A percentile compares a stretch with the other conserved stretches of the same genome.
These are phyloP conservation scores for Candida hungchunana DNA, from an alignment of 805 yeast genomes.

Conservation along the genomic window DNA sequence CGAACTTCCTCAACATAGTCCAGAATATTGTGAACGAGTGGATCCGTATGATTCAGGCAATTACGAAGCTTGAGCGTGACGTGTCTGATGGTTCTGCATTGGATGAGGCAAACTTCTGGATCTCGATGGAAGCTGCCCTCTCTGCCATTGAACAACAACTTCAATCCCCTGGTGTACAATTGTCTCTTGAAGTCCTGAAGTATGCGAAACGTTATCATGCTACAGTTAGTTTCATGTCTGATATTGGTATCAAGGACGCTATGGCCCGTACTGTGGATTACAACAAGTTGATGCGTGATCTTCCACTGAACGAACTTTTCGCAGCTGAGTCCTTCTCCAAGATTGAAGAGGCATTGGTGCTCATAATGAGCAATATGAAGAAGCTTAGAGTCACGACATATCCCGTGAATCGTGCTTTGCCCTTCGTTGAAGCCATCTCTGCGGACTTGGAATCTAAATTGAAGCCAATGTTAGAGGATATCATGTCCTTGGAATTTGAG, in stretches of 20 bases:
- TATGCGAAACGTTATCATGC: conserved; percentile 77
- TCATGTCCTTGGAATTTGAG: conserved; percentile 40
- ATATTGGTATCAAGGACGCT: conserved; percentile 61
- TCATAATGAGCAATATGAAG: conserved; percentile 59
- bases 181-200: conserved; percentile 57
- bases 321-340: conserved; percentile 42
- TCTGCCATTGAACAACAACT: conserved; percentile 54
- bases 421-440: conserved; percentile 62
- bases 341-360: conserved; percentile 40
- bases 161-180: conserved; percentile 44
- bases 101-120: conserved; percentile 80
- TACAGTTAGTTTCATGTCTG: conserved; percentile 66
- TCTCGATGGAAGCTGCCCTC: conserved; percentile 60
- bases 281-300: conserved; percentile 59
- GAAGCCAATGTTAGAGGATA: conserved; percentile 34
- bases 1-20: conserved; percentile 58
- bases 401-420: conserved; percentile 61
- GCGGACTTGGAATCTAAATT: conserved; percentile 49
- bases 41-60: conserved; percentile 58
- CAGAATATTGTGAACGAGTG: conserved; percentile 70
- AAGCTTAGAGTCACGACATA: conserved; percentile 55
- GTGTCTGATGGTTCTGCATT: conserved; percentile 50
- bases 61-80: conserved; percentile 50
- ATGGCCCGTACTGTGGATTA: conserved; percentile 47
- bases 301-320: conserved; percentile 60